Percentiles rank a stretch among this genome's conserved stretches.
phyloP scores from a whole-genome alignment of 352 stramenopile species.

The Plasmopara muralis region DNA sequence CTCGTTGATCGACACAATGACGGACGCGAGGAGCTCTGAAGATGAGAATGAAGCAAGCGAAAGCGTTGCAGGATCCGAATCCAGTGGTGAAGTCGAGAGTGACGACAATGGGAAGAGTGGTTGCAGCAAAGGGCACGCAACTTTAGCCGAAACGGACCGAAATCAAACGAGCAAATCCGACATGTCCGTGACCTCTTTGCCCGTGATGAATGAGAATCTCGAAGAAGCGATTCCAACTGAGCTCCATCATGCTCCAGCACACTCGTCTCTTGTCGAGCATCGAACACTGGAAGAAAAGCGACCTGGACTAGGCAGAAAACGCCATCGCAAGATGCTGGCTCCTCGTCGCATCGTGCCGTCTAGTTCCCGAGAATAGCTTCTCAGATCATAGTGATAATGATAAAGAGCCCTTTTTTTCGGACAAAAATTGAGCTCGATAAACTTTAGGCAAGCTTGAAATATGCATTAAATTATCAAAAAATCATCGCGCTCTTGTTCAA shows the following conservation, averaged over 20 bases:
- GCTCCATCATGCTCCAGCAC: background rate
- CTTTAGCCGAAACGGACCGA: background rate
- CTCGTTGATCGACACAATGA: constrained; percentile 11
- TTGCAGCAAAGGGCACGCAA: background rate
- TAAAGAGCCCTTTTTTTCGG: background rate
- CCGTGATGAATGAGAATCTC: background rate
- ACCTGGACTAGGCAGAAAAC: constrained; percentile 32
- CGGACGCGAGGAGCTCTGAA: constrained; percentile 13
- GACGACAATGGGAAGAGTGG: background rate
- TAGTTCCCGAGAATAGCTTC: background rate
- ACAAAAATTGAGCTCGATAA: background rate
- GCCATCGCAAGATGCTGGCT: constrained; percentile 42
- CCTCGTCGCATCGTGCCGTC: constrained; percentile 45
- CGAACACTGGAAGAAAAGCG: constrained; percentile 3
- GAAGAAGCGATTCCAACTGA: background rate
- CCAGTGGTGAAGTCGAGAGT: constrained; percentile 6
- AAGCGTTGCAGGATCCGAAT: constrained; percentile 1
- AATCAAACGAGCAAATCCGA: background rate
- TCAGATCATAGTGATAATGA: background rate
- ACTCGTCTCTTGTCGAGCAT: background rate
- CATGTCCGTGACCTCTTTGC: background rate
- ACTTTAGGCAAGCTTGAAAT: background rate
- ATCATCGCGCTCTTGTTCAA: too few relatives aligned
- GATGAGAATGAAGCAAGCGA: constrained; percentile 10
- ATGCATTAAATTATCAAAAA: too few relatives aligned